Percentiles rank a stretch among this genome's conserved stretches.
Conservation (phyloP, 2,329 filamentous ascomycete species). For the Pseudopithomyces chartarum region DNA sequence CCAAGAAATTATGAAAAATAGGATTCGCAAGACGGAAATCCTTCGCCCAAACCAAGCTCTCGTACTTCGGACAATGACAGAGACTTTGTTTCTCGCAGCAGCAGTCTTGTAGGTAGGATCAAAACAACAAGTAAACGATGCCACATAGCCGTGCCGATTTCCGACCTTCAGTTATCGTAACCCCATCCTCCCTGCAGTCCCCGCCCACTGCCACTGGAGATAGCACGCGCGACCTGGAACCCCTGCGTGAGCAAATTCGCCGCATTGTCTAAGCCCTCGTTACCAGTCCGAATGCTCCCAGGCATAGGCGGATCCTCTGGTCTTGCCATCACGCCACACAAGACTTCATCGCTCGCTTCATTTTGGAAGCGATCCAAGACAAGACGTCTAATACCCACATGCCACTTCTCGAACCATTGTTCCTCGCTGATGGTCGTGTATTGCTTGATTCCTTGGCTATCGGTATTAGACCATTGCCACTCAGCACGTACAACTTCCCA, state of each 20-base stretch:
- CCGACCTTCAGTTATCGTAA: conserved; percentile 26
- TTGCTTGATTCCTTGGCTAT: conserved; percentile 42
- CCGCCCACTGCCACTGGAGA: conserved; percentile 24
- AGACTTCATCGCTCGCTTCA: conserved; percentile 56
- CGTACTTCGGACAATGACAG: neutral
- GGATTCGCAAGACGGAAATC: too few relatives aligned
- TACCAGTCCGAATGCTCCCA: conserved; percentile 32
- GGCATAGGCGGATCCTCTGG: conserved; percentile 52
- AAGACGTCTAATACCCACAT: conserved; percentile 62
- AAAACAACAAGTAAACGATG: neutral
- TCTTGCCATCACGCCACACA: conserved; percentile 34
- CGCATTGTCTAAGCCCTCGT: conserved; percentile 37
- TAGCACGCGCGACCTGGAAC: conserved; percentile 35
- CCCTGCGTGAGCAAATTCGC: conserved; percentile 41
- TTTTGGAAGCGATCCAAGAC: conserved; percentile 63
- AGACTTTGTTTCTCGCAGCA: neutral
- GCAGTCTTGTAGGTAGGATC: neutral
- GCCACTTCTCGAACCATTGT: conserved; percentile 69
- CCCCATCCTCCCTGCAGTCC: conserved; percentile 40
- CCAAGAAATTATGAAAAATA: too few relatives aligned
- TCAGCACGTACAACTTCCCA: conserved; percentile 68
- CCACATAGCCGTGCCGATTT: neutral
- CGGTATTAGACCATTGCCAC: conserved; percentile 60
- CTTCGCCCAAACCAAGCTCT: neutral
- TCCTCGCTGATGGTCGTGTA: conserved; percentile 58